A percentile compares a stretch with the other conserved stretches of the same genome.
These are phyloP conservation scores for Aspergillus sp. DNA, from an alignment of 2,329 filamentous ascomycete genomes.

Conservation along the genomic window DNA sequence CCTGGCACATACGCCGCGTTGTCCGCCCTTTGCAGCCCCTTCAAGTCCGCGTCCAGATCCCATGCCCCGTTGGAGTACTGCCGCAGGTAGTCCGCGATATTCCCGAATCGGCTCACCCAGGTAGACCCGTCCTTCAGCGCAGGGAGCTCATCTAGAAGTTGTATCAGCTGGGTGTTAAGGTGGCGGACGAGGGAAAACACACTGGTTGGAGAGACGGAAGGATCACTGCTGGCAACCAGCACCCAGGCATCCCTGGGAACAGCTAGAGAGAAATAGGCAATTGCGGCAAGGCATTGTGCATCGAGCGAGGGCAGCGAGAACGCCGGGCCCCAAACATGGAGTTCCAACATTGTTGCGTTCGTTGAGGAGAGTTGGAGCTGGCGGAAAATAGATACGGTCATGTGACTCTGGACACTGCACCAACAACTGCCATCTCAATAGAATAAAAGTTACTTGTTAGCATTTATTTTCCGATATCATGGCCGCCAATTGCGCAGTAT, in stretches of 20 bases:
- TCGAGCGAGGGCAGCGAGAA: slow-evolving; percentile 87
- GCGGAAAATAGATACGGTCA: slow-evolving; percentile 10
- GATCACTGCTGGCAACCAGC: slow-evolving; percentile 64
- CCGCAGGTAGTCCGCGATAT: slow-evolving; percentile 44
- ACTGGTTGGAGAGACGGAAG: slow-evolving; percentile 62
- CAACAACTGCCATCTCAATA: no score
- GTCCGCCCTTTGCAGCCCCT: slow-evolving; percentile 38
- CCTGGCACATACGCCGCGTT: slow-evolving; percentile 37
- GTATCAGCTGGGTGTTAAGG: slow-evolving; percentile 5
- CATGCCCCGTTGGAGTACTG: slow-evolving; percentile 39
- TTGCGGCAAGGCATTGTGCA: slow-evolving; percentile 74
- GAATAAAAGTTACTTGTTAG: no score
- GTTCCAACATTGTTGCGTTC: slow-evolving; percentile 48
- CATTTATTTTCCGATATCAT: no score
- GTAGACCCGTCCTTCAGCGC: slow-evolving; percentile 46
- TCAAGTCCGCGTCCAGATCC: slow-evolving; percentile 39
- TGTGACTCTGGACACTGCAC: no score
- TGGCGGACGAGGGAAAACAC: slow-evolving; percentile 27
- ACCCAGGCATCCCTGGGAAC: slow-evolving; percentile 55
- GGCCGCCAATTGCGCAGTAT: no score
- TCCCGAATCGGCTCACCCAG: slow-evolving; percentile 46
- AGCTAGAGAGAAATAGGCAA: slow-evolving; percentile 63
- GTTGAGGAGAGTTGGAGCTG: slow-evolving; percentile 7
- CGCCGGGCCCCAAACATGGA: slow-evolving; percentile 84
- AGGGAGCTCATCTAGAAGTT: slow-evolving; percentile 45